These are phyloP conservation scores for Lodderomyces jiufengensis DNA, from an alignment of 1,139 yeast genomes.

Conservation along the genomic window DNA sequence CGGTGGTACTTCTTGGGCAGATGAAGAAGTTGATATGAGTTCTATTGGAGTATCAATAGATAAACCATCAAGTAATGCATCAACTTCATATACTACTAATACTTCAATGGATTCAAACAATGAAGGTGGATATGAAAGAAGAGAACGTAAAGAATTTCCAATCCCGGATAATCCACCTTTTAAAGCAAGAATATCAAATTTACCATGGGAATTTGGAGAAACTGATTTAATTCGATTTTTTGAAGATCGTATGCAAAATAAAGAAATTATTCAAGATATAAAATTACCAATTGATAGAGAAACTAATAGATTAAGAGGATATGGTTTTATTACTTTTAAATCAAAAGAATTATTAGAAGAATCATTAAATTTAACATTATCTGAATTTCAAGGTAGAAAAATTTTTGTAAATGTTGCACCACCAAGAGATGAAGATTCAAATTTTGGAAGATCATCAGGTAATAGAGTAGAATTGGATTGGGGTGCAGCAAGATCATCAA, in stretches of 20 bases:
- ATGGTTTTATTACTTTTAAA: conserved; percentile 79
- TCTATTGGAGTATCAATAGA: conserved; percentile 47
- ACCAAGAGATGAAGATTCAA: conserved; percentile 40
- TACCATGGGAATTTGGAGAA: conserved; percentile 81
- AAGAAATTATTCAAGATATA: conserved; percentile 53
- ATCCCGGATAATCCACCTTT: conserved; percentile 91
- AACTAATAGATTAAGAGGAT: conserved; percentile 70
- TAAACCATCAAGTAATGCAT: conserved; percentile 21
- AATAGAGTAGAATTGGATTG: too few relatives aligned
- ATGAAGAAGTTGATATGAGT: conserved; percentile 54
- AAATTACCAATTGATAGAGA: conserved; percentile 66
- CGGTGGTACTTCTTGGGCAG: conserved; percentile 57
- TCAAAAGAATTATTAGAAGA: conserved; percentile 66
- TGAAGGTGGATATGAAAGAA: conserved; percentile 14
- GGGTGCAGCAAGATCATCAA: conserved; percentile 22
- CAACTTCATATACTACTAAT: conserved; percentile 21
- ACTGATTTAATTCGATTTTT: conserved; percentile 64
- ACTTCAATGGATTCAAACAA: conserved; percentile 18
- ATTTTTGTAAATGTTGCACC: conserved; percentile 89
- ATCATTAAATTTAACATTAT: conserved; percentile 62
- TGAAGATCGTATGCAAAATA: conserved; percentile 53
- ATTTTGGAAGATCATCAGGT: background rate
- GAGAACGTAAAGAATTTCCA: conserved; percentile 66
- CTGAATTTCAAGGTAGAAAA: conserved; percentile 70
- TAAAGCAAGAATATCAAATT: conserved; percentile 81